Conservation (phyloP, 768 basidiomycete species). For the Gloeopeniophorella convolvens region DNA sequence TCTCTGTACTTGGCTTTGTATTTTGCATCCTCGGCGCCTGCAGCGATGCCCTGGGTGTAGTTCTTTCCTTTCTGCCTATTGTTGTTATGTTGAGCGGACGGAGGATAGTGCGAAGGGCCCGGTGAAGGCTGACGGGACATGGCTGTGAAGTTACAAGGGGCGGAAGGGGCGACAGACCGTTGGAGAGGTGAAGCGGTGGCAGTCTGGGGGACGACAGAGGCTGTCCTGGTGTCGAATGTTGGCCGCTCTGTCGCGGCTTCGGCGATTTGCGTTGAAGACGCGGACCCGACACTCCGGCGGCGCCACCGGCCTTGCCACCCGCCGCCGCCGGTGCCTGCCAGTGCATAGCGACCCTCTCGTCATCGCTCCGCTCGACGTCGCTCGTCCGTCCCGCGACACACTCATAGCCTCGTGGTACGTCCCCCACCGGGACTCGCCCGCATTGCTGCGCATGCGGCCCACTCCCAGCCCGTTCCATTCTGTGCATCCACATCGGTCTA, state of each 20-base stretch:
- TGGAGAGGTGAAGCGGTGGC: conserved; percentile 24
- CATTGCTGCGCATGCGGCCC: too few species aligned
- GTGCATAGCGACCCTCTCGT: too few species aligned
- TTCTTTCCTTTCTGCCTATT: conserved; percentile 41
- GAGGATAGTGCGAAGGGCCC: conserved; percentile 24
- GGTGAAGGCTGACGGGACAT: conserved; percentile 57
- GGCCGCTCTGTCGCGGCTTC: conserved; percentile 30
- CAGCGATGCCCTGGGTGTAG: conserved; percentile 57
- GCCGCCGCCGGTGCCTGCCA: too few species aligned
- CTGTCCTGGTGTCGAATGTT: conserved; percentile 5
- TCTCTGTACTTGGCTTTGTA: conserved; percentile 87
- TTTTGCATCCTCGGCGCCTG: conserved; percentile 78
- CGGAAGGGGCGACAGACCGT: conserved; percentile 32
- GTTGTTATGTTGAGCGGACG: conserved; percentile 7
- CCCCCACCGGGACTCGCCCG: too few species aligned
- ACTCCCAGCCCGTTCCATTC: too few species aligned
- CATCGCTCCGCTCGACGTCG: background rate
- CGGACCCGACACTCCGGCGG: background rate
- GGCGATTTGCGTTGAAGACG: conserved; percentile 25
- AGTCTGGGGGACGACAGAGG: conserved; percentile 26
- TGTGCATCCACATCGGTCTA: too few species aligned
- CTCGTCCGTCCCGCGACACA: too few species aligned
- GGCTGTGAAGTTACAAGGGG: conserved; percentile 34
- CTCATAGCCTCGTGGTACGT: too few species aligned
- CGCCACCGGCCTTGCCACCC: too few species aligned